phyloP scores from a whole-genome alignment of 106 monocot genomes.

The Allium fistulosum region DNA sequence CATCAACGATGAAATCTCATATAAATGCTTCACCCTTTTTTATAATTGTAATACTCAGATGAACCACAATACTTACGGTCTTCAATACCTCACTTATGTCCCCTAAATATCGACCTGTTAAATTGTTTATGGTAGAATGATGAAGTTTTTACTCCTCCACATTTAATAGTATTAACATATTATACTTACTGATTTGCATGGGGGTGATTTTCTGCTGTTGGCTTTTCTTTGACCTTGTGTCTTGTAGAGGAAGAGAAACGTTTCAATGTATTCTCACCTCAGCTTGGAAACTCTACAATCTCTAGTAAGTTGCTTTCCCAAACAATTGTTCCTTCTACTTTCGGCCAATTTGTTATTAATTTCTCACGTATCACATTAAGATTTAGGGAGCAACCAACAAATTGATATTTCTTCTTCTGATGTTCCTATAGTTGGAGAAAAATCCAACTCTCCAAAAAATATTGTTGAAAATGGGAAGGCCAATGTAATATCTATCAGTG shows the following conservation, averaged over 20 bases:
- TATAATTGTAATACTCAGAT: no score
- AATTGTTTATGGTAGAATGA: neutral
- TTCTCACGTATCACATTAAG: no score
- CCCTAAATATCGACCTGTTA: neutral
- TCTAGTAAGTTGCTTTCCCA: neutral
- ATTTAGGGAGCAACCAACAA: neutral
- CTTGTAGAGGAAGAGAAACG: constrained; percentile 52
- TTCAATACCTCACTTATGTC: neutral
- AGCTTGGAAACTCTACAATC: constrained; percentile 16
- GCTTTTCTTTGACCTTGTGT: neutral
- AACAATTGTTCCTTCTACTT: neutral
- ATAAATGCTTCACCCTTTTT: no score
- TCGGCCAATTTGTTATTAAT: no score
- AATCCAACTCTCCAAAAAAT: constrained; percentile 5
- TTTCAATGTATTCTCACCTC: constrained; percentile 36
- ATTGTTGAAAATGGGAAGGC: neutral
- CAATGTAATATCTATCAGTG: constrained; percentile 7
- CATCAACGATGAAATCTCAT: no score
- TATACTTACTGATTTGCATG: neutral
- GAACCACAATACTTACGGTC: neutral
- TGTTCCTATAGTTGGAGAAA: constrained; percentile 2
- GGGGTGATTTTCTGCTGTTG: neutral
- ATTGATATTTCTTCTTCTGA: neutral
- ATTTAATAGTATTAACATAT: no score
- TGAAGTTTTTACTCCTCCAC: neutral